Evolutionary conservation across 1,284 basidiomycete genomes (phyloP).

Genomic region (Leccinum subrobustum): DNA sequence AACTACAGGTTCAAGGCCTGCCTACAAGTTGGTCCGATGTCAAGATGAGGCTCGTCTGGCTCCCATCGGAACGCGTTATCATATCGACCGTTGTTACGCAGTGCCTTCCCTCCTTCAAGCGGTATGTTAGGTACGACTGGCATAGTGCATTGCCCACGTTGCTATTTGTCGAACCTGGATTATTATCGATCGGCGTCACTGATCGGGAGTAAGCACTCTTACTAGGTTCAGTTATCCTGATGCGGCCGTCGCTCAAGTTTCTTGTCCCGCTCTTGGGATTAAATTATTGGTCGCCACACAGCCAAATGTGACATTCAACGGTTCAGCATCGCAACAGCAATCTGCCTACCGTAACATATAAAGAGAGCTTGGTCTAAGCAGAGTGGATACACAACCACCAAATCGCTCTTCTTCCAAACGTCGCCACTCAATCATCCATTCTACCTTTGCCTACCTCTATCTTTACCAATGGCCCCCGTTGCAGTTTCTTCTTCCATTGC

Average conservation of each 20-base stretch:
- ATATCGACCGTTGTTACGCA: slow-evolving; percentile 4
- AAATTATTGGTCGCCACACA: neutral
- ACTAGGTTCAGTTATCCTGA: neutral
- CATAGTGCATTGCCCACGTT: neutral
- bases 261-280: neutral
- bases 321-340: neutral
- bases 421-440: neutral
- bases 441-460: neutral
- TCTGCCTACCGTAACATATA: slow-evolving; percentile 9
- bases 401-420: neutral
- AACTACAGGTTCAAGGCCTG: neutral
- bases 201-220: slow-evolving; percentile 5
- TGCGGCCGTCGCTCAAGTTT: slow-evolving; percentile 5
- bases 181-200: slow-evolving; percentile 14
- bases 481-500: slow-evolving; percentile 8
- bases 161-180: slow-evolving; percentile 1
- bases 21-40: neutral
- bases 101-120: neutral
- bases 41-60: neutral
- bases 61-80: slow-evolving; percentile 5
- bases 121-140: neutral
- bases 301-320: neutral
- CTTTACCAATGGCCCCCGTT: slow-evolving; percentile 17
- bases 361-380: slow-evolving; percentile 6
- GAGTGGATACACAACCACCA: neutral